Evolutionary conservation across 106 monocot genomes (phyloP).

Genomic region (Phalaenopsis aphrodite): DNA sequence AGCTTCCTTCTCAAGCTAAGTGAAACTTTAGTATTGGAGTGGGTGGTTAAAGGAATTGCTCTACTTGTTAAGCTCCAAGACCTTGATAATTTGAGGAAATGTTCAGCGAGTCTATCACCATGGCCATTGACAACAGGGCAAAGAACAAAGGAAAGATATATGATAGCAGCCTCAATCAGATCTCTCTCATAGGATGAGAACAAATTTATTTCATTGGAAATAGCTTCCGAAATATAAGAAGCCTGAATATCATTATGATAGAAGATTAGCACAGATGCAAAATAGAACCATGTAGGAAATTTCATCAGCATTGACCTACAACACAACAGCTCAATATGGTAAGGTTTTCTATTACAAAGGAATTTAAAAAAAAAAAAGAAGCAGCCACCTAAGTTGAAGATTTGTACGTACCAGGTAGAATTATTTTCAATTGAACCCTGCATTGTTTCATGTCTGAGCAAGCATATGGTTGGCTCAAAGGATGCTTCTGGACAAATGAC

Average conservation of each 20-base stretch:
- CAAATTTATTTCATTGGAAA: conserved; percentile 15
- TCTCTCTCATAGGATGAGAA: conserved; percentile 16
- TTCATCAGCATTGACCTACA: conserved; percentile 69
- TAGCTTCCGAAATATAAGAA: conserved; percentile 25
- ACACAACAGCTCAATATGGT: conserved; percentile 7
- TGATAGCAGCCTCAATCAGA: conserved; percentile 31
- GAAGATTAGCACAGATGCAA: conserved; percentile 51
- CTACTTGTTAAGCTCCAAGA: conserved; percentile 24
- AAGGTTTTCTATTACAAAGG: neutral
- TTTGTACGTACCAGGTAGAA: conserved; percentile 51
- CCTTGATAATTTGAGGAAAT: conserved; percentile 27
- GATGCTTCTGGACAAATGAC: conserved; percentile 7
- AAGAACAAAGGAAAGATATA: conserved; percentile 53
- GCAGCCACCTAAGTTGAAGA: neutral
- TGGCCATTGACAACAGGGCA: conserved; percentile 32
- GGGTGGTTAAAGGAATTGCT: neutral
- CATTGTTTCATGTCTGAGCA: conserved; percentile 5
- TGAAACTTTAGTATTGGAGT: conserved; percentile 9
- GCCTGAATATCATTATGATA: conserved; percentile 17
- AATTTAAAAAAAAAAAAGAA: neutral
- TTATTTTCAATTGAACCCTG: conserved; percentile 28
- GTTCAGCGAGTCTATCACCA: conserved; percentile 13
- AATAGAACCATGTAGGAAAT: conserved; percentile 85
- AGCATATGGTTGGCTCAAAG: neutral
- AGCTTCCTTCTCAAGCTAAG: conserved; percentile 34